These are phyloP conservation scores for Chalciporus piperatus DNA, from an alignment of 768 basidiomycete species.

Conservation along the genomic window DNA sequence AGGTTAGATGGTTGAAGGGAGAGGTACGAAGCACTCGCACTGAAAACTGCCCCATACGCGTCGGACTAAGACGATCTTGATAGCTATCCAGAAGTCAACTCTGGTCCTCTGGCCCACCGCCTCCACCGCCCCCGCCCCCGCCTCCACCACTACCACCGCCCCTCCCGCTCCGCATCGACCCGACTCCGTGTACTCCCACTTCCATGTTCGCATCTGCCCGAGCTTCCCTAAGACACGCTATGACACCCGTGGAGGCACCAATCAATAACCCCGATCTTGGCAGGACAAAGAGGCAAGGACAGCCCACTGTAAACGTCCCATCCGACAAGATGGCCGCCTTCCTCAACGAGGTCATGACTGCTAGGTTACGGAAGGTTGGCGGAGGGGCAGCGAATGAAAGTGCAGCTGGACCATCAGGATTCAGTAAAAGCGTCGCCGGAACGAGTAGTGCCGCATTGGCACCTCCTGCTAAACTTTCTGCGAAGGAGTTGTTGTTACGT, in stretches of 20 bases:
- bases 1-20: slow-evolving; percentile 55
- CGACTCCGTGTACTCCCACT: slow-evolving; percentile 27
- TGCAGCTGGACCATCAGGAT: slow-evolving; percentile 24
- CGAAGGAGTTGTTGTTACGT: slow-evolving; percentile 22
- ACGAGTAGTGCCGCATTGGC: slow-evolving; percentile 2
- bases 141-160: slow-evolving; percentile 36
- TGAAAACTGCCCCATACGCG: background rate
- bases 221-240: slow-evolving; percentile 57
- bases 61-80: slow-evolving; percentile 5
- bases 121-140: slow-evolving; percentile 41
- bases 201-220: slow-evolving; percentile 57
- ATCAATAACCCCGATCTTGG: slow-evolving; percentile 48
- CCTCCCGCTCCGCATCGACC: slow-evolving; percentile 31
- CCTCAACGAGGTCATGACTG: slow-evolving; percentile 75
- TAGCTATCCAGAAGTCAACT: slow-evolving; percentile 47
- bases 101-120: background rate
- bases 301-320: slow-evolving; percentile 69
- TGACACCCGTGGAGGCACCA: slow-evolving; percentile 59
- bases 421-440: slow-evolving; percentile 29
- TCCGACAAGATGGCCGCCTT: slow-evolving; percentile 85
- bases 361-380: slow-evolving; percentile 58
- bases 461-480: slow-evolving; percentile 8
- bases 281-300: slow-evolving; percentile 46
- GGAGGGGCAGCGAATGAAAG: slow-evolving; percentile 20
- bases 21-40: slow-evolving; percentile 39